A percentile compares a stretch with the other conserved stretches of the same genome.
Conservation (phyloP, 2,329 filamentous ascomycete genomes). For the Claviceps sp. region DNA sequence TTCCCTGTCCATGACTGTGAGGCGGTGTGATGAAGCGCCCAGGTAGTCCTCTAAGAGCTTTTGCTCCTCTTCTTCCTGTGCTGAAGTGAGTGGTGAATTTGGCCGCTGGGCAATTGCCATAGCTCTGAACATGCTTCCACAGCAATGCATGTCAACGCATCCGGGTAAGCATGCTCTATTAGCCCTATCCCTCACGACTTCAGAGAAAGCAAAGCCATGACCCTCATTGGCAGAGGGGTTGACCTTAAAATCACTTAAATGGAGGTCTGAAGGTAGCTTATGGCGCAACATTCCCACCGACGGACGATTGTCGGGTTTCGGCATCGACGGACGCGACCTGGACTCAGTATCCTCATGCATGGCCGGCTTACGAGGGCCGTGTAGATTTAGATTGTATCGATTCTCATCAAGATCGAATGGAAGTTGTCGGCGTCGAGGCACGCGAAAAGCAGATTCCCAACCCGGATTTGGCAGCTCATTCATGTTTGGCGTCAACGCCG, state of each 20-base stretch:
- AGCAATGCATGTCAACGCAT: conserved; percentile 65
- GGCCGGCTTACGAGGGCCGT: background rate
- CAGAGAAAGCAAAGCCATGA: conserved; percentile 56
- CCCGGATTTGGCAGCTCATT: background rate
- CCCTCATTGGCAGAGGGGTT: conserved; percentile 63
- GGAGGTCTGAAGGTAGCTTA: conserved; percentile 42
- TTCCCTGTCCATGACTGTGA: conserved; percentile 42
- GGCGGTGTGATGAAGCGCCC: conserved; percentile 43
- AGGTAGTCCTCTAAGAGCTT: conserved; percentile 42
- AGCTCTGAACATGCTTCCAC: conserved; percentile 56
- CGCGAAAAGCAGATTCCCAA: conserved; percentile 11
- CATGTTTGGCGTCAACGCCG: background rate
- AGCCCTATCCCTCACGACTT: conserved; percentile 58
- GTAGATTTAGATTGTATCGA: conserved; percentile 6
- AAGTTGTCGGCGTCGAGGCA: conserved; percentile 28
- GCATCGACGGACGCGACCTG: background rate
- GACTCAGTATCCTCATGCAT: background rate
- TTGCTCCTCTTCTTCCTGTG: conserved; percentile 28
- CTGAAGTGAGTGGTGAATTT: conserved; percentile 21
- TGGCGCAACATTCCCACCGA: conserved; percentile 34
- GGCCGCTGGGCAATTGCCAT: conserved; percentile 43
- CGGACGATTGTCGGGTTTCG: background rate
- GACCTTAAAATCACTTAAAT: conserved; percentile 64
- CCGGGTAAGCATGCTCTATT: conserved; percentile 59
- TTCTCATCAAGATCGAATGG: conserved; percentile 21